These are phyloP conservation scores for Pythium brachiatum DNA, from an alignment of 352 stramenopile genomes.

Conservation along the genomic window DNA sequence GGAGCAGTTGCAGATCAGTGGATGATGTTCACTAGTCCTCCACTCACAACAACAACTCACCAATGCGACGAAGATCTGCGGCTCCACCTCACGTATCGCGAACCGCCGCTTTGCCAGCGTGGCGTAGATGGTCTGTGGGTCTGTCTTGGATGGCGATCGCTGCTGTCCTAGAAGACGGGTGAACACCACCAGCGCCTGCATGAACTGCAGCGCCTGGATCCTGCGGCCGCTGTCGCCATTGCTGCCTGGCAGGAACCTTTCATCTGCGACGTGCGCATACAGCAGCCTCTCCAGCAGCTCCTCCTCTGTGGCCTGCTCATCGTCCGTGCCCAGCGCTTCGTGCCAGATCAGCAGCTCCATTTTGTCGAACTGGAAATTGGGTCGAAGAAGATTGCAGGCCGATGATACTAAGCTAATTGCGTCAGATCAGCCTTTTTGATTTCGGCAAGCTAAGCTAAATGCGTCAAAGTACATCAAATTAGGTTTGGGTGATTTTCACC, in stretches of 20 bases:
- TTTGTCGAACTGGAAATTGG: not conserved
- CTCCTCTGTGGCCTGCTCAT: slow-evolving; percentile 58
- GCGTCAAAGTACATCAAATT: too few species aligned
- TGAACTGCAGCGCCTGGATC: slow-evolving; percentile 44
- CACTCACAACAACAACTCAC: slow-evolving; percentile 19
- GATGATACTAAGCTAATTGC: too few species aligned
- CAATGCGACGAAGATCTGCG: slow-evolving; percentile 58
- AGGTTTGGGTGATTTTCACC: not conserved
- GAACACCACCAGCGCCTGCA: slow-evolving; percentile 55
- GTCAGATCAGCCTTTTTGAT: too few species aligned
- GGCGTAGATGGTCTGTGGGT: slow-evolving; percentile 39
- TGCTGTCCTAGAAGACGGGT: slow-evolving; percentile 33
- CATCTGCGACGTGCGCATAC: slow-evolving; percentile 26
- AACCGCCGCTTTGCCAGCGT: slow-evolving; percentile 39
- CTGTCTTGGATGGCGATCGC: not conserved
- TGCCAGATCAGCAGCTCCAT: slow-evolving; percentile 66
- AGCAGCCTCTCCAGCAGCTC: slow-evolving; percentile 49
- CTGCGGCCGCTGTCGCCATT: not conserved
- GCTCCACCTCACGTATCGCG: slow-evolving; percentile 54
- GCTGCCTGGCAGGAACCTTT: not conserved
- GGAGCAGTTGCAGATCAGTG: not conserved
- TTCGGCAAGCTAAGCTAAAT: too few species aligned
- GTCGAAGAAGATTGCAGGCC: not conserved
- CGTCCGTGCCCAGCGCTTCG: slow-evolving; percentile 57
- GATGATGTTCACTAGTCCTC: not conserved